Conservation (phyloP, 768 basidiomycete genomes). For the Fistulinella prunicolor region DNA sequence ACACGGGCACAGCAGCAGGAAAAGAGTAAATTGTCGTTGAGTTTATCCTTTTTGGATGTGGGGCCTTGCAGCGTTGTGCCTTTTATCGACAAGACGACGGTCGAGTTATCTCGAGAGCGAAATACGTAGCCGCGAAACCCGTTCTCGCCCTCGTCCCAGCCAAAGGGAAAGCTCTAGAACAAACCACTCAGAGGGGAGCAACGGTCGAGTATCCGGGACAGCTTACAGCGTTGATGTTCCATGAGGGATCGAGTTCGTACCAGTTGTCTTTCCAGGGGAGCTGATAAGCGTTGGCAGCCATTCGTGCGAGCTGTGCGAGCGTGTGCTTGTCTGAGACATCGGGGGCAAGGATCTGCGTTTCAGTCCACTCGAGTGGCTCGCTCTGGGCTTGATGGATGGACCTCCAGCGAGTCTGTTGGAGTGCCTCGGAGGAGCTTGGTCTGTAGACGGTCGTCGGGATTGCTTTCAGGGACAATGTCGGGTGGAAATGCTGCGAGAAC, state of each 20-base stretch:
- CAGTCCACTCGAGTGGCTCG: constrained; percentile 65
- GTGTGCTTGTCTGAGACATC: constrained; percentile 80
- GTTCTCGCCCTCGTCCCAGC: constrained; percentile 63
- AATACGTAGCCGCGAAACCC: constrained; percentile 94
- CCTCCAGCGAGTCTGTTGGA: constrained; percentile 51
- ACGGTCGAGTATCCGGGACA: constrained; percentile 1
- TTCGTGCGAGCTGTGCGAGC: constrained; percentile 75
- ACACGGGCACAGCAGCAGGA: constrained; percentile 94
- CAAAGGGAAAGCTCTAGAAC: constrained; percentile 79
- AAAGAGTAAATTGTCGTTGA: constrained; percentile 86
- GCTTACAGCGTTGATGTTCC: constrained; percentile 55
- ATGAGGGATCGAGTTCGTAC: constrained; percentile 75
- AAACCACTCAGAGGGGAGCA: constrained; percentile 2
- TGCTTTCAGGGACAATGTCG: constrained; percentile 39
- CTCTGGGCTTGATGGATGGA: constrained; percentile 50
- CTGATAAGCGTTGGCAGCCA: constrained; percentile 89
- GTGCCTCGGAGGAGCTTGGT: constrained; percentile 49
- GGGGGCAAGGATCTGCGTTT: constrained; percentile 63
- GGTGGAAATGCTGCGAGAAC: constrained; percentile 3
- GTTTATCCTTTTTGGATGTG: constrained; percentile 88
- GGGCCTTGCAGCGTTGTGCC: constrained; percentile 82
- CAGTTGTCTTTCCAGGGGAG: constrained; percentile 67
- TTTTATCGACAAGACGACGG: constrained; percentile 86
- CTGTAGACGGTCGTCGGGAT: constrained; percentile 53
- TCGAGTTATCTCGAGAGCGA: constrained; percentile 71